Base-by-base conservation (phyloP, 116 monocot species). In the Zostera marina region DNA sequence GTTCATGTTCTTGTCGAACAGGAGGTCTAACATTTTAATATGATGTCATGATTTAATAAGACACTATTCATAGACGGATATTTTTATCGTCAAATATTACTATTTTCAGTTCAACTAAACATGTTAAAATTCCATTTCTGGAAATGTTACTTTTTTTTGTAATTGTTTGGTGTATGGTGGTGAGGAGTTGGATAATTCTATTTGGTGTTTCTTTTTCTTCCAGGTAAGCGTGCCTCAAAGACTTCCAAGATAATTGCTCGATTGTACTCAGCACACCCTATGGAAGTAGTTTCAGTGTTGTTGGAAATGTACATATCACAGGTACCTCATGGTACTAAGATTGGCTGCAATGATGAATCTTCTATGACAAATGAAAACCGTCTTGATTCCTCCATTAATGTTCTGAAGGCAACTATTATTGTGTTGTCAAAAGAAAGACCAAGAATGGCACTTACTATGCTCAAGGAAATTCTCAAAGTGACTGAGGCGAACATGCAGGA, bases 181-280 rank as follows among this genome's bases (percentile, higher is more conserved):
- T 32, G 32, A 32, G 5, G 32, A 32, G 32, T n/a, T n/a, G n/a
- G n/a, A n/a, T n/a, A n/a, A n/a, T n/a, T n/a, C n/a, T n/a, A n/a
- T n/a, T n/a, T n/a, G n/a, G n/a, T n/a, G n/a, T n/a, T n/a, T n/a
- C n/a, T n/a, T n/a, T 68, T 69, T 52, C n/a, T n/a, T n/a, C n/a
- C 78, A 96, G 96, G 63, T 64, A 79, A 71, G 49, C 65, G 62
- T 11, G 55, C 85, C 14, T 72, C 78, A 4, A 85, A 70, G 68
- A 63, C 59, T 15, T 68, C 67, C 44, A 89, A 78, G 54, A 49
- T 56, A 52, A 69, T 80, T 61, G 55, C 70, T 56, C 71, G 76
- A 39, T 56, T 82, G 3, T 96, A 88, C 60, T 82, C 81, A 7
- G 60, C 70, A 40, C 76, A 78, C 71, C 85, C 88, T 7, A 68